phyloP scores from a whole-genome alignment of 768 basidiomycete genomes.

The Trametes coccinea region DNA sequence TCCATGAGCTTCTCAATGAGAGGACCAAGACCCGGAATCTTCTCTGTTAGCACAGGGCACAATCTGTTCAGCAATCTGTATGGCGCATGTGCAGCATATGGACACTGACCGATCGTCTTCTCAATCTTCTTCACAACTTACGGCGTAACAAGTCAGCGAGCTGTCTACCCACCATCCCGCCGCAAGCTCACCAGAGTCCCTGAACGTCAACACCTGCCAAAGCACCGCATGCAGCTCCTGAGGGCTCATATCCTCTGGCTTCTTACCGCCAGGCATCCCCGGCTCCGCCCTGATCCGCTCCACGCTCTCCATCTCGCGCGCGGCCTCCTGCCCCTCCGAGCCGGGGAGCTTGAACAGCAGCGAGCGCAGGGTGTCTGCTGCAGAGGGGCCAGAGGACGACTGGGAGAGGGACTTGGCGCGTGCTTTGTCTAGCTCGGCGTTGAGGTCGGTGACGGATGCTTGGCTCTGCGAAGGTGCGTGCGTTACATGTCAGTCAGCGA shows the following conservation, averaged over 20 bases:
- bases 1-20: slow-evolving; percentile 81
- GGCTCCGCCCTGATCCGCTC: slow-evolving; percentile 65
- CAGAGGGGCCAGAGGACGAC: slow-evolving; percentile 39
- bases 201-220: slow-evolving; percentile 85
- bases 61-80: too few species aligned
- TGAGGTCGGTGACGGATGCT: slow-evolving; percentile 86
- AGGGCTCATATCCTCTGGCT: slow-evolving; percentile 81
- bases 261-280: slow-evolving; percentile 52
- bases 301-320: slow-evolving; percentile 74
- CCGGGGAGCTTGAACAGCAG: slow-evolving; percentile 67
- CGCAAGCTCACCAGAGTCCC: slow-evolving; percentile 62
- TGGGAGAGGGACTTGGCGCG: slow-evolving; percentile 46
- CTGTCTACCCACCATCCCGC: background rate
- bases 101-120: slow-evolving; percentile 58
- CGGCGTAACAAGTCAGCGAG: background rate
- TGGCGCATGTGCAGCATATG: too few species aligned
- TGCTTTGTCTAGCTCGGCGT: slow-evolving; percentile 72
- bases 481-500: background rate
- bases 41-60: slow-evolving; percentile 48
- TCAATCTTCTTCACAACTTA: slow-evolving; percentile 77
- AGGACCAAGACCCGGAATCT: slow-evolving; percentile 75
- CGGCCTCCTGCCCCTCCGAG: slow-evolving; percentile 56
- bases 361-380: slow-evolving; percentile 54
- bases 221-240: slow-evolving; percentile 82
- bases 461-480: slow-evolving; percentile 27